phyloP scores from a whole-genome alignment of 2,329 filamentous ascomycete species.

The Aureobasidium sp. region DNA sequence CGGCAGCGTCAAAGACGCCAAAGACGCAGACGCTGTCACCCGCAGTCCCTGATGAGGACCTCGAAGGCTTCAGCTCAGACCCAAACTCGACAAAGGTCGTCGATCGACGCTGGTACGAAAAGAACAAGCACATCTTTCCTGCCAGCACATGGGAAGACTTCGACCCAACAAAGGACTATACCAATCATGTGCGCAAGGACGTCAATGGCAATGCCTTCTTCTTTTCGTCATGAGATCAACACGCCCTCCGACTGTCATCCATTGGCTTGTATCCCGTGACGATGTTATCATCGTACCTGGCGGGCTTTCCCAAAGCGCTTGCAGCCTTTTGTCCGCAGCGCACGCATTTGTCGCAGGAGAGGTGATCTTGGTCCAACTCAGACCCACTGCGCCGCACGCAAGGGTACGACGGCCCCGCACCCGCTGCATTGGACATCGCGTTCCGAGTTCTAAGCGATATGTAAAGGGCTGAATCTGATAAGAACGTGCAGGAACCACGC shows the following conservation, averaged over 20 bases:
- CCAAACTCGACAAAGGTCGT: constrained; percentile 84
- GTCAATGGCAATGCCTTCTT: constrained; percentile 89
- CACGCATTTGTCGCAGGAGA: background rate
- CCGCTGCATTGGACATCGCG: constrained; percentile 2
- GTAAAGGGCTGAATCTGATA: background rate
- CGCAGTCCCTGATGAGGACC: constrained; percentile 42
- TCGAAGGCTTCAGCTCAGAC: constrained; percentile 71
- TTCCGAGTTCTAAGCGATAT: background rate
- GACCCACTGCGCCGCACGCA: background rate
- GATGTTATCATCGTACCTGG: background rate
- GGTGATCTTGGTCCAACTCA: background rate
- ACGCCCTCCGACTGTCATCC: background rate
- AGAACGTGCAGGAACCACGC: background rate
- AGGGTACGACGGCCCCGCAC: constrained; percentile 1
- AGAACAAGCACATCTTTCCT: constrained; percentile 96
- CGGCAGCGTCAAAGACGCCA: background rate
- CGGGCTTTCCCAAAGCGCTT: background rate
- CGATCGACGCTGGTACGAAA: constrained; percentile 91
- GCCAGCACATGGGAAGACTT: constrained; percentile 95
- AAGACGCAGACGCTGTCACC: constrained; percentile 19
- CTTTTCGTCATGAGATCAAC: constrained; percentile 20
- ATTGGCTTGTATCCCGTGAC: background rate
- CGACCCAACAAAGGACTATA: constrained; percentile 81
- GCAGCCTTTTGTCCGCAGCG: background rate
- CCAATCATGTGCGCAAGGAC: constrained; percentile 69